Conservation (phyloP, 345 rosid species). For the Erucastrum elatum region DNA sequence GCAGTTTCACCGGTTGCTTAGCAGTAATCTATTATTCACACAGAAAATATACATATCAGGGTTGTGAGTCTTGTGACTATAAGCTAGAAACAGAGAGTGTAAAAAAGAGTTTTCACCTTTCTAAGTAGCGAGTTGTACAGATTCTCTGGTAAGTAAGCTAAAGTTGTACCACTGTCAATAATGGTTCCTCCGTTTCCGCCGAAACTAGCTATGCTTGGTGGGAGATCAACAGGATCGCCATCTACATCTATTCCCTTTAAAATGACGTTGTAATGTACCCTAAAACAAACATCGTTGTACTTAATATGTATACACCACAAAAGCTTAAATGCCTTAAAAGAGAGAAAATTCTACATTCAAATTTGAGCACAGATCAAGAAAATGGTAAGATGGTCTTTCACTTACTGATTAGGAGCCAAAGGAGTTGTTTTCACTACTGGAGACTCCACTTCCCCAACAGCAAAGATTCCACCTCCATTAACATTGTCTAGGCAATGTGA, state of each 20-base stretch:
- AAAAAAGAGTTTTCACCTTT: conserved; percentile 44
- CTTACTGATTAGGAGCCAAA: conserved; percentile 80
- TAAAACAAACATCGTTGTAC: conserved; percentile 45
- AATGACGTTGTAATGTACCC: conserved; percentile 85
- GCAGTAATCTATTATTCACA: conserved; percentile 50
- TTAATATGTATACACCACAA: too few relatives aligned
- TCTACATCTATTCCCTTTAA: conserved; percentile 77
- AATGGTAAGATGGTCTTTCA: conserved; percentile 22
- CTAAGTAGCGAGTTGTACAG: conserved; percentile 55
- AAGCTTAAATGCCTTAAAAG: not conserved
- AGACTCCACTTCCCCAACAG: conserved; percentile 73
- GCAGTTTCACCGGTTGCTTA: conserved; percentile 55
- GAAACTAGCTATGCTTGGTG: conserved; percentile 42
- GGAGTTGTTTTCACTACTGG: conserved; percentile 78
- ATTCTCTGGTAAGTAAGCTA: conserved; percentile 73
- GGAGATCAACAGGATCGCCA: conserved; percentile 52
- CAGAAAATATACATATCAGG: not conserved
- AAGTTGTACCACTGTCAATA: conserved; percentile 92
- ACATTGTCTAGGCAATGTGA: conserved; percentile 82
- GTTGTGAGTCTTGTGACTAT: not conserved
- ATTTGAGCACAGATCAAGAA: not conserved
- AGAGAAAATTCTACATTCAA: not conserved
- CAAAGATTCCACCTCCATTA: conserved; percentile 86
- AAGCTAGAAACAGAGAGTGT: conserved; percentile 1
- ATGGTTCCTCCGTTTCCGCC: conserved; percentile 64